A percentile compares a stretch with the other conserved stretches of the same genome.
These are phyloP conservation scores for Cinnamomum micranthum DNA, from an alignment of 164 flowering plant species.

Conservation along the genomic window DNA sequence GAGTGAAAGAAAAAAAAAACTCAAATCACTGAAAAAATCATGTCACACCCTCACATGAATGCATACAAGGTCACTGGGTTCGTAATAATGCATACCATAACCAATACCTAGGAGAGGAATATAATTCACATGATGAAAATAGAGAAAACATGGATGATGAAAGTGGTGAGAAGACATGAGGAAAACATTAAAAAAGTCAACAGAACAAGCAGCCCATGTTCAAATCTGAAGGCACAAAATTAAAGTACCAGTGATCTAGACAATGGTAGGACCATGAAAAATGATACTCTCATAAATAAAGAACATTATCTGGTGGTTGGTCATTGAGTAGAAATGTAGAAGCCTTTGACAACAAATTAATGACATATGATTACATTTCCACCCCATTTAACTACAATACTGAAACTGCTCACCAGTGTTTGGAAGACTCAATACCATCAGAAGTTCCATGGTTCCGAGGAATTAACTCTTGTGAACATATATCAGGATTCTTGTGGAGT, in stretches of 20 bases:
- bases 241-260: too few species aligned
- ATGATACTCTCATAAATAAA: neutral
- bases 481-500: constrained; percentile 70
- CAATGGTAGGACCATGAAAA: neutral
- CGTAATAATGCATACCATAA: neutral
- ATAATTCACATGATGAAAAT: too few species aligned
- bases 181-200: neutral
- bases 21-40: too few species aligned
- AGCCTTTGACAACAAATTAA: neutral
- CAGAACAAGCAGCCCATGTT: neutral
- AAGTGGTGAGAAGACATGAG: neutral
- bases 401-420: neutral
- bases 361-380: constrained; percentile 6
- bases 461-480: neutral
- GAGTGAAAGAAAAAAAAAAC: too few species aligned
- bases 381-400: constrained; percentile 3
- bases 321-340: neutral
- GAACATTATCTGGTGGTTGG: neutral
- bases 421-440: neutral
- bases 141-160: neutral
- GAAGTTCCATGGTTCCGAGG: neutral
- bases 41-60: too few species aligned
- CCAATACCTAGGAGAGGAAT: neutral
- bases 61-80: too few species aligned
- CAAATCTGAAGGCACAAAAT: neutral